Base-by-base conservation (phyloP, 192 early-diverging fungal genomes). In the Cladochytrium replicatum region DNA sequence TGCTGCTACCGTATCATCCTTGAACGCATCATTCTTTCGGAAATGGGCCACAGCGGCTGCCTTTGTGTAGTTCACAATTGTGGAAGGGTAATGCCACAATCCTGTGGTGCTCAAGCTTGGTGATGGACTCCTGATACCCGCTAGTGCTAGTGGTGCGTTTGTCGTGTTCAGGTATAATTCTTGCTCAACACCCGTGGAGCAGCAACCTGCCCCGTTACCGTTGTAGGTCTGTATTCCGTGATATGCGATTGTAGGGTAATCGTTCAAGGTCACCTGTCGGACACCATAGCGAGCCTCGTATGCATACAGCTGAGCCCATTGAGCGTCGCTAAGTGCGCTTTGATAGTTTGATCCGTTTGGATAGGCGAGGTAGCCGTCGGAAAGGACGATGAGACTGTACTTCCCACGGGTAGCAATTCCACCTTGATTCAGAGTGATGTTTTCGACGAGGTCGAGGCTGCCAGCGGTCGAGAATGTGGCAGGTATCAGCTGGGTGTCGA, bases 1-100 rank as follows among this genome's bases (percentile, higher is more conserved):
- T 22, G 62, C 61, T 21, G 21, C 61, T 2, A 54, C 58, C 2
- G 64, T 69, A 26, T 43, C 17, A 21, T 26, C 29, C 11, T 54
- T 24, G 43, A 59, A 60, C 8, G 13, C 22, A 1, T 28, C 27
- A 27, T 56, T 38, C 2, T 46, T 24, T 26, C 44, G 49, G 19
- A 56, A 28, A 7, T 26, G 11, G 13, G 40, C 32, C 22, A 56
- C 17, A 4, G 55, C 31, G 2, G 31, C 34, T 2, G 55, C 46
- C 2, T 46, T 55, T 21, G 52, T 56, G 31, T 46, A 13, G 27
- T 56, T 56, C 2, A 43, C 41, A 3, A 56, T 48, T 13, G 15
- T 51, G 22, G 44, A 21, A 15, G 55, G 55, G 32, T 57, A 56
- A 28, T 56, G 55, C 23, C 23, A 56, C 8, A 56, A 26, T 22